These are phyloP conservation scores for Phytophthora chlamydospora DNA, from an alignment of 352 stramenopile species.

Conservation along the genomic window DNA sequence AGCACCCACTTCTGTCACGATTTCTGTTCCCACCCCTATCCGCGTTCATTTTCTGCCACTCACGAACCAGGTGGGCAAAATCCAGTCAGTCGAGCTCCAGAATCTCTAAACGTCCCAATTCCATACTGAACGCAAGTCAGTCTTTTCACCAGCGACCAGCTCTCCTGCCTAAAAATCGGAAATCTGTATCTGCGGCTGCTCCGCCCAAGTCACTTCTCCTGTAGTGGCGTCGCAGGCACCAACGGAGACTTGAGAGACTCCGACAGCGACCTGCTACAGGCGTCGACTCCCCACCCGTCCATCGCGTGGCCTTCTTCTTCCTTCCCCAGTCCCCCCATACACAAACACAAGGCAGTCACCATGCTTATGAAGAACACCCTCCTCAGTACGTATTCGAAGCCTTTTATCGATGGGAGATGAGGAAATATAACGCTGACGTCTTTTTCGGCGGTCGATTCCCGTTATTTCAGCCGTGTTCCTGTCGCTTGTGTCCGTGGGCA, in stretches of 20 bases:
- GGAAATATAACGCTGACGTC: not conserved
- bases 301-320: not conserved
- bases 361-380: slow-evolving; percentile 81
- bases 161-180: slow-evolving; percentile 4
- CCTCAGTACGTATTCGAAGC: slow-evolving; percentile 51
- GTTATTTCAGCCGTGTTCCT: slow-evolving; percentile 71
- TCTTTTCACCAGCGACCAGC: not conserved
- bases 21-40: slow-evolving; percentile 23
- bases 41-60: slow-evolving; percentile 9
- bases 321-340: not conserved
- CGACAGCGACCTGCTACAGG: slow-evolving; percentile 15
- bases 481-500: slow-evolving; percentile 74
- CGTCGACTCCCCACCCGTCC: slow-evolving; percentile 3
- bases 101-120: slow-evolving; percentile 21
- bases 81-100: slow-evolving; percentile 37
- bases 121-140: slow-evolving; percentile 7
- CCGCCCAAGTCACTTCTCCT: slow-evolving; percentile 33
- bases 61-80: slow-evolving; percentile 22
- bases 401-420: not conserved
- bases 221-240: slow-evolving; percentile 30
- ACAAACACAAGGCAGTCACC: slow-evolving; percentile 1
- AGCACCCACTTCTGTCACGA: too few relatives aligned
- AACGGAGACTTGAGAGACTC: not conserved
- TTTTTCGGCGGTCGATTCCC: not conserved
- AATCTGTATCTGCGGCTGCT: not conserved